Base-by-base conservation (phyloP, 345 rosid species). In the Erucastrum elatum region DNA sequence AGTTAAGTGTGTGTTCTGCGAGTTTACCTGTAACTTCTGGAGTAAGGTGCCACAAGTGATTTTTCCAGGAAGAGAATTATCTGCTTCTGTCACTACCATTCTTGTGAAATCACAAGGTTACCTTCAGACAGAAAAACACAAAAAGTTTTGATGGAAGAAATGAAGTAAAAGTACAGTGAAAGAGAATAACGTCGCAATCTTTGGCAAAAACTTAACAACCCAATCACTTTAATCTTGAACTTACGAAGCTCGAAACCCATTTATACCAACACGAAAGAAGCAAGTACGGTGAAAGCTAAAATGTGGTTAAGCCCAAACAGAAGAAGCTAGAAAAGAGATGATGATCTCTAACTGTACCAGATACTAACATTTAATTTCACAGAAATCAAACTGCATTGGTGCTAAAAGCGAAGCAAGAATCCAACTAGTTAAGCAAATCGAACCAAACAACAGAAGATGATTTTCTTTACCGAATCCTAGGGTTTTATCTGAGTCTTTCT, bases 1-100 rank as follows among this genome's bases (percentile, higher is more conserved):
- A 2, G 26, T 39, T 55, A 66, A 44, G 41, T 2, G 27, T 13
- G 31, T 13, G n/a, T n/a, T n/a, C n/a, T n/a, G 49, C 3, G 21
- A 44, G 56, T 10, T 62, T 81, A 93, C 98, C 99, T 95, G 96
- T 70, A 95, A 76, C 76, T 88, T 95, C 73, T 91, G 92, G 76
- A 93, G 86, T 70, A 93, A 87, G 46, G 97, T 86, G 66, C 96
- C 90, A 64, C 98, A 93, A 55, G 97, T 93, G 65, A 87, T 68
- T 86, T 95, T 94, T 71, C 92, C 96, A 66, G 91, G 75, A 71
- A 90, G 91, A 78, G 93, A 97, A 69, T 95, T 88, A 51, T 89
- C 86, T 15, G 86, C 80, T 75, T 88, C 91, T 29, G 92, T 72
- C 63, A 87, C 87, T 0, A 90, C 93, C 98, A 94, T 94, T 80